Evolutionary conservation across 148 eudicot species (phyloP), one percentile per base, ranked within the genome.

Genomic region (Cornus controversa): DNA sequence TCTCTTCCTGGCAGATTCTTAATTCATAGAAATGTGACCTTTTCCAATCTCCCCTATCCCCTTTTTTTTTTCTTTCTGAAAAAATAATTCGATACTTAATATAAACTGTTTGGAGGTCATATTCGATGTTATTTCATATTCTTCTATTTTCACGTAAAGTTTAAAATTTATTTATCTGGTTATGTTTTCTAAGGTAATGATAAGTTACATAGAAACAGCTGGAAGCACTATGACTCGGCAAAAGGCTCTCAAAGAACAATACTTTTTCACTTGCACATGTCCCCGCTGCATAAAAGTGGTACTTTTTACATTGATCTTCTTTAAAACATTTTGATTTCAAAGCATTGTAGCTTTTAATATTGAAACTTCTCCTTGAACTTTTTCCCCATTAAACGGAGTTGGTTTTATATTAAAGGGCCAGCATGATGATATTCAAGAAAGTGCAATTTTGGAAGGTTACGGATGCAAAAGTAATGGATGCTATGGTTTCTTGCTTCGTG

Each of bases 131-230:
- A 16, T 54, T 54, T 54, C 6, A 14, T 18, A 2, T 18, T 18
- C 11, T 47, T 47, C 6, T 8, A 54, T 18, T 54, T 54, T 14
- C 62, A 54, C 15, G 18, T 54, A 16, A 18, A 54, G 22, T 54
- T 16, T 54, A 54, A 54, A 54, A 54, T 1, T 14, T 4, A 13
- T 54, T 50, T 23, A 53, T 72, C 0, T 72, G 7, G 65, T 72
- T 53, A 31, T 54, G 37, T 72, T 72, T 60, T 81, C 78, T 71
- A 77, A 96, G 99, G 96, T 96, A 36, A 69, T 64, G 36, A 93
- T 96, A 77, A 96, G 99, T 73, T 96, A 96, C 47, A 85, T 96
- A 76, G 99, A 96, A 77, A 96, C 91, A 75, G 99, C 99, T 82
- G 99, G 94, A 83, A 96, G 93, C 88, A 96, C 94, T 66, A 82